These are phyloP conservation scores for Cryoendolithus antarcticus DNA, from an alignment of 2,329 filamentous ascomycete genomes.

Conservation along the genomic window DNA sequence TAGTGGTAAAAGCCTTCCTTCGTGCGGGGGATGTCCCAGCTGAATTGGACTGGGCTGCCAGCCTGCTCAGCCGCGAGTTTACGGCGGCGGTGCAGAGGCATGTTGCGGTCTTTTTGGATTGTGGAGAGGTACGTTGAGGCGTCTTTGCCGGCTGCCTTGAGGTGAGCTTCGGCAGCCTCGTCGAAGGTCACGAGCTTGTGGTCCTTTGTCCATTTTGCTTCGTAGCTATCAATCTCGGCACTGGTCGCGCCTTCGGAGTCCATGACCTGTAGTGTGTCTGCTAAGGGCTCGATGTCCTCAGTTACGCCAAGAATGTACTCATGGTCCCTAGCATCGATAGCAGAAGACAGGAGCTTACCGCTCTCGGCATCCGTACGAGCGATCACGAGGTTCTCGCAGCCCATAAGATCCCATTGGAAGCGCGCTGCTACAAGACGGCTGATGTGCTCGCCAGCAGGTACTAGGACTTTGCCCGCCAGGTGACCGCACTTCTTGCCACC, in stretches of 20 bases:
- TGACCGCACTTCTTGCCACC: constrained; percentile 98
- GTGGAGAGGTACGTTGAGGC: constrained; percentile 15
- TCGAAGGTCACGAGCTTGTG: constrained; percentile 84
- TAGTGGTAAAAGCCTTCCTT: constrained; percentile 92
- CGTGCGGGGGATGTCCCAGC: constrained; percentile 83
- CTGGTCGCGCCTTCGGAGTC: constrained; percentile 67
- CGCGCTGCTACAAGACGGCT: constrained; percentile 83
- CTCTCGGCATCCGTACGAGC: constrained; percentile 93
- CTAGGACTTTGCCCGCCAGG: constrained; percentile 87
- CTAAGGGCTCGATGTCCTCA: constrained; percentile 65
- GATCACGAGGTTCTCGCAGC: constrained; percentile 84
- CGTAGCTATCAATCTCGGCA: constrained; percentile 71
- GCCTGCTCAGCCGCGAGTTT: constrained; percentile 56
- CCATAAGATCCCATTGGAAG: constrained; percentile 98
- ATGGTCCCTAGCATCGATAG: constrained; percentile 87
- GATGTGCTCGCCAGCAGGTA: constrained; percentile 90
- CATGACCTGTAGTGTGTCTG: constrained; percentile 83
- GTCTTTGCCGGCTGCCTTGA: constrained; percentile 21
- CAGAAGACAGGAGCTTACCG: constrained; percentile 76
- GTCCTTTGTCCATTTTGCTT: constrained; percentile 76
- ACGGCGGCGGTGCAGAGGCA: constrained; percentile 68
- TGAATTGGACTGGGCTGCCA: constrained; percentile 62
- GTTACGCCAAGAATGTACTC: constrained; percentile 89
- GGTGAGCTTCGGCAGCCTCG: constrained; percentile 46
- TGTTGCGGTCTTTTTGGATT: constrained; percentile 48